Percentiles rank a stretch among this genome's conserved stretches.
Evolutionary conservation across 2,329 filamentous ascomycete genomes (phyloP).

Genomic region (Cryphonectria carpinicola): DNA sequence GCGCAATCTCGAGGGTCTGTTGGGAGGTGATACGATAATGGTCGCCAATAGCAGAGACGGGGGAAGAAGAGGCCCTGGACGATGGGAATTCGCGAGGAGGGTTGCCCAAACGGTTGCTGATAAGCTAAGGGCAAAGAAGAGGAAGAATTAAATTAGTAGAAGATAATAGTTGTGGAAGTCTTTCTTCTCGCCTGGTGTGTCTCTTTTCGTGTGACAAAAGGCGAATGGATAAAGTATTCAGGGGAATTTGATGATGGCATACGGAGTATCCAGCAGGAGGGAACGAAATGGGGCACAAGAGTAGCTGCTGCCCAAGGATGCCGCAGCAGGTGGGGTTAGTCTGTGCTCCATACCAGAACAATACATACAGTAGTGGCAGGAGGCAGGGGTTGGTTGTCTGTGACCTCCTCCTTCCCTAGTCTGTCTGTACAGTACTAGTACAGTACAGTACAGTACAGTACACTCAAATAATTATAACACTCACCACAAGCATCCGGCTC

Average conservation of each 20-base stretch:
- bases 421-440: no score
- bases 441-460: no score
- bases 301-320: slow-evolving; percentile 6
- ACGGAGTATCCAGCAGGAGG: background rate
- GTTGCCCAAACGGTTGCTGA: background rate
- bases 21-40: background rate
- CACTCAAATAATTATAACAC: background rate
- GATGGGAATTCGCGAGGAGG: background rate
- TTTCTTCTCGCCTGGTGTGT: background rate
- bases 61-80: background rate
- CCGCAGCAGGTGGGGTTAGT: background rate
- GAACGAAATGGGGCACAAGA: background rate
- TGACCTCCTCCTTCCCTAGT: background rate
- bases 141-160: background rate
- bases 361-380: background rate
- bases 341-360: background rate
- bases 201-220: background rate
- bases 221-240: background rate
- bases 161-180: background rate
- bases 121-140: no score
- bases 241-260: slow-evolving; percentile 1
- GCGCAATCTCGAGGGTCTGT: background rate
- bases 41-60: background rate
- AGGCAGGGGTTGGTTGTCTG: background rate
- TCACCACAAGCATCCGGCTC: background rate